Evolutionary conservation across 176 grass and related monocot genomes (phyloP).

Genomic region (Thalia dealbata): DNA sequence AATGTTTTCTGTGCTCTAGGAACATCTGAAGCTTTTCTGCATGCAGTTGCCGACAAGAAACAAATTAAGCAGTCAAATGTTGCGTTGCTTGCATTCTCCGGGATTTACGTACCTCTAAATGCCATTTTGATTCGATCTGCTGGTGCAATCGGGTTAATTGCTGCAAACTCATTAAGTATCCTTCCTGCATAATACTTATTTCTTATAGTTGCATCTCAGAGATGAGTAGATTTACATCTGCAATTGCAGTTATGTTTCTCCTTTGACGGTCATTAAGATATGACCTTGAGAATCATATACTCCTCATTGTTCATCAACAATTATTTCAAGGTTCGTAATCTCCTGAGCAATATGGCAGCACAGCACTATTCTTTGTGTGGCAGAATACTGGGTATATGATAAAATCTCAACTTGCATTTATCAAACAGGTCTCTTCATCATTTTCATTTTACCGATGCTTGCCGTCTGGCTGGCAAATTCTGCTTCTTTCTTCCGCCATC

Average conservation of each 20-base stretch:
- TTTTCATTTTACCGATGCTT: slow-evolving; percentile 68
- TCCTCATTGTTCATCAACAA: slow-evolving; percentile 69
- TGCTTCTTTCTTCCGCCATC: slow-evolving; percentile 53
- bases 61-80: slow-evolving; percentile 86
- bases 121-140: slow-evolving; percentile 61
- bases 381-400: slow-evolving; percentile 5
- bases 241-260: not conserved
- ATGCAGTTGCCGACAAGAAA: slow-evolving; percentile 81
- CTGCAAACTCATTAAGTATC: slow-evolving; percentile 95
- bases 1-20: slow-evolving; percentile 35
- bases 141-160: slow-evolving; percentile 80
- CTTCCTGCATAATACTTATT: slow-evolving; percentile 24
- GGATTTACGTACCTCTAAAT: slow-evolving; percentile 71
- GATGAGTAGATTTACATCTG: not conserved
- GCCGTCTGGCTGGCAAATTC: slow-evolving; percentile 63
- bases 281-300: slow-evolving; percentile 68
- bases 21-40: slow-evolving; percentile 89
- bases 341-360: not conserved
- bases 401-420: not conserved
- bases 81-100: slow-evolving; percentile 75
- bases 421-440: slow-evolving; percentile 22
- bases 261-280: slow-evolving; percentile 70
- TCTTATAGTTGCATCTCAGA: not conserved
- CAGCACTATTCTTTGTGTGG: not conserved
- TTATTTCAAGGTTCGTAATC: slow-evolving; percentile 65